phyloP scores from a whole-genome alignment of 352 stramenopile genomes.

The Globisporangium nagaii region DNA sequence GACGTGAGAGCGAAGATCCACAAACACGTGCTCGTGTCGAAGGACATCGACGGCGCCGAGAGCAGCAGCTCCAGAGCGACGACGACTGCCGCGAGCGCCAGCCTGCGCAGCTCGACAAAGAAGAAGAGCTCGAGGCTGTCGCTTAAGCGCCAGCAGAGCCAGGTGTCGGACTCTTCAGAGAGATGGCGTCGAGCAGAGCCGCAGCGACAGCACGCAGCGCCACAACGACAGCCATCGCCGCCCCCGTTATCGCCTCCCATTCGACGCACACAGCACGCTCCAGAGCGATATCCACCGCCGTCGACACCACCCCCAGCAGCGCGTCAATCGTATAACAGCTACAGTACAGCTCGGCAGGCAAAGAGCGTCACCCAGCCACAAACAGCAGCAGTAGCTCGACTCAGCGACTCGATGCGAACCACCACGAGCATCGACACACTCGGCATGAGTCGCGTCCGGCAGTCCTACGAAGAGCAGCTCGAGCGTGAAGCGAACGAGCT shows the following conservation, averaged over 20 bases:
- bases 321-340: background rate
- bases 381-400: background rate
- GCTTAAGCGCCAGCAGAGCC: conserved; percentile 4
- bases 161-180: background rate
- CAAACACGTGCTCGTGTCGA: conserved; percentile 58
- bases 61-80: conserved; percentile 9
- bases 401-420: conserved; percentile 17
- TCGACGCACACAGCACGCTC: background rate
- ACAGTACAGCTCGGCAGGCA: background rate
- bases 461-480: conserved; percentile 50
- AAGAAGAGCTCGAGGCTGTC: conserved; percentile 20
- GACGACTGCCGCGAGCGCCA: conserved; percentile 1
- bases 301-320: background rate
- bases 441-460: conserved; percentile 41
- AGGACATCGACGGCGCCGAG: conserved; percentile 21
- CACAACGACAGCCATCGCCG: background rate
- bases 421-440: conserved; percentile 50
- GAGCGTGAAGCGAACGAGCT: conserved; percentile 68
- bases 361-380: background rate
- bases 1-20: conserved; percentile 44
- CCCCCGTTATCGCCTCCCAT: background rate
- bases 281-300: background rate
- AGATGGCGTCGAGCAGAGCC: background rate
- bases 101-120: conserved; percentile 4
- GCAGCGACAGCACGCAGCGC: background rate